These are phyloP conservation scores for Melampsora larici-populina DNA, from an alignment of 1,284 basidiomycete genomes.

Conservation along the genomic window DNA sequence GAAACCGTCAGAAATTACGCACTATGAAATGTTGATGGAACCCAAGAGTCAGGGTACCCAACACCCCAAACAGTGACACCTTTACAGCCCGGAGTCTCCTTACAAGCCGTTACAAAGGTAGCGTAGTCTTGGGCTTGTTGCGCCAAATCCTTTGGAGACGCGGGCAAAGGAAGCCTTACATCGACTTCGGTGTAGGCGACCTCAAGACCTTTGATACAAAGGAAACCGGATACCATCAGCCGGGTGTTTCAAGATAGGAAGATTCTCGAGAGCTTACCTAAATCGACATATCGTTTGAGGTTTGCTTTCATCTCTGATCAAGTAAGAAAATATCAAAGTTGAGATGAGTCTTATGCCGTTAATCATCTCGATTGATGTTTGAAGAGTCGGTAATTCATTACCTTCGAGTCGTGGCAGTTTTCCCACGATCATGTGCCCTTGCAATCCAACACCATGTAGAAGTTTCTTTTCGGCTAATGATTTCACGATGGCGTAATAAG, in stretches of 20 bases:
- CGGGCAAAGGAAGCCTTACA: neutral
- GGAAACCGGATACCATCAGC: neutral
- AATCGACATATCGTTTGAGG: neutral
- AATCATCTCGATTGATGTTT: neutral
- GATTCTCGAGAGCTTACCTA: neutral
- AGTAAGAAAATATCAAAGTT: neutral
- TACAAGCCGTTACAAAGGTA: constrained; percentile 2
- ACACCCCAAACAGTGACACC: constrained; percentile 18
- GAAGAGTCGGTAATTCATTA: neutral
- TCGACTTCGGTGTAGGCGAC: constrained; percentile 11
- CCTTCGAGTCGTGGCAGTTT: neutral
- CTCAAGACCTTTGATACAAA: neutral
- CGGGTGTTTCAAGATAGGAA: too few relatives aligned
- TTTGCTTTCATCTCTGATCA: constrained; percentile 3
- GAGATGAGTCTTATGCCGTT: neutral
- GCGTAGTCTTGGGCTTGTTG: constrained; percentile 10
- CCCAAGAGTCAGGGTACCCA: neutral
- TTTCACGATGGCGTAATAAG: neutral
- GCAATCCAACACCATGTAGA: constrained; percentile 2
- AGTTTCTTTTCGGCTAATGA: constrained; percentile 7
- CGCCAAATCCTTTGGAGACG: neutral
- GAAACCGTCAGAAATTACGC: neutral
- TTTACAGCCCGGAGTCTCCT: neutral
- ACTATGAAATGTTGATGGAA: neutral
- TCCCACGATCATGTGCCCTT: neutral